Evolutionary conservation across 2,329 filamentous ascomycete genomes (phyloP).

Genomic region (Aspergillus versicolor): DNA sequence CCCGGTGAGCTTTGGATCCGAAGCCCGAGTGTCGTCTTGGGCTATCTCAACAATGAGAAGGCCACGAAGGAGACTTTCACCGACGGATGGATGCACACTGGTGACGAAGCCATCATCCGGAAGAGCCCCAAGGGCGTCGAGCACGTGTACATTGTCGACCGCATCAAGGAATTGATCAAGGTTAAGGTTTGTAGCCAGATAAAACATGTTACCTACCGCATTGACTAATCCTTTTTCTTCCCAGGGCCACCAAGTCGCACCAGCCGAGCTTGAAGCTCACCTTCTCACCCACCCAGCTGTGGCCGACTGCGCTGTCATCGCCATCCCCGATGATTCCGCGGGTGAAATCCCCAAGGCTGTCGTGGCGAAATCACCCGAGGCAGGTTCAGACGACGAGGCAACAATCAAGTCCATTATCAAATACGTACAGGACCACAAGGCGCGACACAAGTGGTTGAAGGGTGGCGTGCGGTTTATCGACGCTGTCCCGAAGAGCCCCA

Average conservation of each 20-base stretch:
- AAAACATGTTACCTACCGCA: neutral
- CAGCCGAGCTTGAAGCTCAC: conserved; percentile 78
- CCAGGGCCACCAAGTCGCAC: conserved; percentile 78
- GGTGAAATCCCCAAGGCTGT: conserved; percentile 66
- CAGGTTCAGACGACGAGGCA: conserved; percentile 53
- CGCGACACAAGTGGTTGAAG: conserved; percentile 61
- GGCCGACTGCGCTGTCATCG: conserved; percentile 77
- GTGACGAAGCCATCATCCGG: conserved; percentile 75
- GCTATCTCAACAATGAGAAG: conserved; percentile 83
- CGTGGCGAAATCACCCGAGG: conserved; percentile 57
- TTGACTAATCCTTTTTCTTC: neutral
- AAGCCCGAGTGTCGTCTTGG: conserved; percentile 72
- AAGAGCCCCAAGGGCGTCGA: conserved; percentile 66
- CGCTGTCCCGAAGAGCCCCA: conserved; percentile 60
- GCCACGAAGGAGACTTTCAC: conserved; percentile 80
- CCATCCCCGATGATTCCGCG: conserved; percentile 62
- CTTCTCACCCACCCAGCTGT: conserved; percentile 72
- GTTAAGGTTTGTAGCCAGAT: conserved; percentile 60
- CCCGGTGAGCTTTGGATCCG: conserved; percentile 81
- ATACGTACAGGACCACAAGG: conserved; percentile 61
- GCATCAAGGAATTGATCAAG: conserved; percentile 76
- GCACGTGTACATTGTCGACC: conserved; percentile 81
- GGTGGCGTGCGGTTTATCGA: conserved; percentile 60
- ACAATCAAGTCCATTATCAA: conserved; percentile 54
- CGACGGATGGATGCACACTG: conserved; percentile 79